These are phyloP conservation scores for Rhynchosporium secalis DNA, from an alignment of 2,329 filamentous ascomycete genomes.

Conservation along the genomic window DNA sequence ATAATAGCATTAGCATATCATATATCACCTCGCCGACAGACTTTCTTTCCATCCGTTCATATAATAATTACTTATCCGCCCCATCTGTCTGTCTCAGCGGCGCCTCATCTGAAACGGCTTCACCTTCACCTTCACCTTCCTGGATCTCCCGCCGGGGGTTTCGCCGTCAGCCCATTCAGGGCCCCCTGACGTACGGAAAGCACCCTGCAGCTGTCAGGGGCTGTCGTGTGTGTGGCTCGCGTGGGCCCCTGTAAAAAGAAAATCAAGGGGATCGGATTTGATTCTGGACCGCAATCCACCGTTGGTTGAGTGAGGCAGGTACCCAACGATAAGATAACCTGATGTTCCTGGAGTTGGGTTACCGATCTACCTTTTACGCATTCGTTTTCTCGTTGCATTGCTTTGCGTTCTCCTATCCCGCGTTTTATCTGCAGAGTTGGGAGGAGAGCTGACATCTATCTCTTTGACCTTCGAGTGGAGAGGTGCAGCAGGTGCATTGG, in stretches of 20 bases:
- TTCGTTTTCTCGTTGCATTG: background rate
- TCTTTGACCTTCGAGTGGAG: background rate
- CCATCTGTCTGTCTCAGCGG: background rate
- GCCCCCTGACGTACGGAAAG: background rate
- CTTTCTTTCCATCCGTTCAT: background rate
- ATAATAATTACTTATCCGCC: constrained; percentile 3
- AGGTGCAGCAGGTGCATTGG: background rate
- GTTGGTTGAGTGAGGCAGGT: too few species aligned
- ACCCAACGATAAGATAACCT: too few species aligned
- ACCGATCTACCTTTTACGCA: too few species aligned
- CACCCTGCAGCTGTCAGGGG: constrained; percentile 7
- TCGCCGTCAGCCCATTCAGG: background rate
- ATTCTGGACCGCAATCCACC: background rate
- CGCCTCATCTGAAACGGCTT: constrained; percentile 3
- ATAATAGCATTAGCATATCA: background rate
- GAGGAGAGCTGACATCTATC: background rate
- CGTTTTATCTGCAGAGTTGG: background rate
- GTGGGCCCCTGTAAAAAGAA: constrained; percentile 7
- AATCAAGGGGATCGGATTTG: constrained; percentile 4
- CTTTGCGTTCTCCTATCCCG: background rate
- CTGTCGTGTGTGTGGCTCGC: too few species aligned
- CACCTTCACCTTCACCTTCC: background rate
- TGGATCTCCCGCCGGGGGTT: background rate
- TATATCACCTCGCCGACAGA: background rate
- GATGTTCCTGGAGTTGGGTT: too few species aligned